A percentile compares a stretch with the other conserved stretches of the same genome.
Evolutionary conservation across 1,139 yeast genomes (phyloP).

Genomic region (Kodamaea sp.): DNA sequence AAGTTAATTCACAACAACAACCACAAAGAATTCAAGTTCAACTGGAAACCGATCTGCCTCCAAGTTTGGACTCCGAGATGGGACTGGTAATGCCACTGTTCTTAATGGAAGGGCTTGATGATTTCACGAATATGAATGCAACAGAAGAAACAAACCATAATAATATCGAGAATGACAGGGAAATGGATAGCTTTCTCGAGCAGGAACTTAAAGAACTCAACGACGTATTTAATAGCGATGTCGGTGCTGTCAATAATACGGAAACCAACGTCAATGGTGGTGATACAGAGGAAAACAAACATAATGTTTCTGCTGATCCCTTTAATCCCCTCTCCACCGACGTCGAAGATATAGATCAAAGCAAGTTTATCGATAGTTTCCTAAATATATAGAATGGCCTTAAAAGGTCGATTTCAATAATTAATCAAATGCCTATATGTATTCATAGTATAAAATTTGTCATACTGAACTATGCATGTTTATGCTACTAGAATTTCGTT

Average conservation of each 20-base stretch:
- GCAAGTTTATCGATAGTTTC: conserved; percentile 2
- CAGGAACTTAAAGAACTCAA: conserved; percentile 9
- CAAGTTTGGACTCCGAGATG: conserved; percentile 8
- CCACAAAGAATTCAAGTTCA: not conserved
- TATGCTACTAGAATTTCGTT: too few species aligned
- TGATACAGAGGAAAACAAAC: conserved; percentile 4
- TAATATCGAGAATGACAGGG: conserved; percentile 1
- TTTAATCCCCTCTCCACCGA: too few species aligned
- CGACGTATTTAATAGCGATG: conserved; percentile 10
- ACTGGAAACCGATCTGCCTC: not conserved
- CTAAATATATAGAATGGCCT: conserved; percentile 1
- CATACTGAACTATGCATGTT: not conserved
- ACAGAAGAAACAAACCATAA: conserved; percentile 1
- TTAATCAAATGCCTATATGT: not conserved
- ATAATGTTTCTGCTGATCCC: not conserved
- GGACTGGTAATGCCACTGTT: conserved; percentile 8
- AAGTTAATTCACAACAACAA: too few species aligned
- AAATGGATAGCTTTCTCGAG: conserved; percentile 7
- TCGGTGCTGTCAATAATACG: conserved; percentile 3
- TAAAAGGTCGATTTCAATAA: not conserved
- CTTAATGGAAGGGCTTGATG: conserved; percentile 6
- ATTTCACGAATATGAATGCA: conserved; percentile 3
- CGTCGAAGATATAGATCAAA: conserved; percentile 1
- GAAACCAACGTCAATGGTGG: not conserved
- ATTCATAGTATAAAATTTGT: not conserved